Conservation (phyloP, 805 yeast species). For the Tetrapisispora nanseiensis region DNA sequence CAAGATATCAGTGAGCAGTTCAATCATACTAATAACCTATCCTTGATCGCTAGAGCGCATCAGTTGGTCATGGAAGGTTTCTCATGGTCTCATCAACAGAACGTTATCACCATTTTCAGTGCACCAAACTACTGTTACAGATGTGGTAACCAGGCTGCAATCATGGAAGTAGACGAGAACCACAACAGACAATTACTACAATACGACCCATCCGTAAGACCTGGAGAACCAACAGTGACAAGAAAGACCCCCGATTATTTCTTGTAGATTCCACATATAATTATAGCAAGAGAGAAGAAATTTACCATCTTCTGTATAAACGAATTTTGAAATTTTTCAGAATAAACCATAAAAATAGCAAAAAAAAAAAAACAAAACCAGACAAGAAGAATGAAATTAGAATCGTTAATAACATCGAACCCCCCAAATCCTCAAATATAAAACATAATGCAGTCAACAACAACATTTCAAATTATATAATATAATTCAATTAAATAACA, state of each 20-base stretch:
- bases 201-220: slow-evolving; percentile 93
- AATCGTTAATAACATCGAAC: too few relatives aligned
- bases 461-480: background rate
- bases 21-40: slow-evolving; percentile 79
- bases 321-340: too few relatives aligned
- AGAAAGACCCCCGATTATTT: slow-evolving; percentile 96
- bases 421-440: too few relatives aligned
- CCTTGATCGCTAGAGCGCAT: slow-evolving; percentile 88
- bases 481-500: background rate
- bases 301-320: too few relatives aligned
- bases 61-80: slow-evolving; percentile 97
- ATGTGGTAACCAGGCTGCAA: slow-evolving; percentile 97
- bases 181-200: slow-evolving; percentile 86
- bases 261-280: slow-evolving; percentile 35
- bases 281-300: background rate
- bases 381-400: too few relatives aligned
- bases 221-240: slow-evolving; percentile 95
- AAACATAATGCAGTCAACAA: background rate
- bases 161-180: slow-evolving; percentile 94
- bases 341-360: too few relatives aligned
- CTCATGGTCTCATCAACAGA: slow-evolving; percentile 89
- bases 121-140: slow-evolving; percentile 97
- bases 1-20: slow-evolving; percentile 90
- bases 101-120: slow-evolving; percentile 85
- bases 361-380: background rate